phyloP scores from a whole-genome alignment of 2,329 filamentous ascomycete genomes.

The Endothia cerciana region DNA sequence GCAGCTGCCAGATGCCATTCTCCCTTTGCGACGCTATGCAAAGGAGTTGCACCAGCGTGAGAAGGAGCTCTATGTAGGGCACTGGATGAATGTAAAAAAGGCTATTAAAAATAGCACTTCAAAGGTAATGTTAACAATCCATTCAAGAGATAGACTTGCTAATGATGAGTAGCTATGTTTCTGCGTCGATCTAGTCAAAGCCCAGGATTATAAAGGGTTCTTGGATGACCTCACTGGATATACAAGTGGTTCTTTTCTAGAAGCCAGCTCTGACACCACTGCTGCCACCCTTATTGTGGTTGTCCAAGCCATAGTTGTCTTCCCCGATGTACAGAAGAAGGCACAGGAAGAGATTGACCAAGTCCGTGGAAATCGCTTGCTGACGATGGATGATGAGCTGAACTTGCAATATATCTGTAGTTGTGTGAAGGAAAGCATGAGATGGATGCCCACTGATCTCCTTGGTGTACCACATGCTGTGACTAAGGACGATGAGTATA shows the following conservation, averaged over 20 bases:
- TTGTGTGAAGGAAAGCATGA: constrained; percentile 47
- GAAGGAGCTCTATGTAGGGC: constrained; percentile 44
- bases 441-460: constrained; percentile 49
- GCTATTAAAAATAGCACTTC: constrained; percentile 36
- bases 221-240: constrained; percentile 40
- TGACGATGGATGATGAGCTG: constrained; percentile 42
- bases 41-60: constrained; percentile 48
- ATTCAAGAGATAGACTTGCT: neutral
- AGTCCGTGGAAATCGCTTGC: constrained; percentile 46
- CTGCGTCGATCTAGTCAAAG: constrained; percentile 34
- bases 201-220: constrained; percentile 32
- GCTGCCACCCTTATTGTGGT: constrained; percentile 46
- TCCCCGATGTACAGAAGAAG: constrained; percentile 45
- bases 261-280: constrained; percentile 50
- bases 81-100: constrained; percentile 47
- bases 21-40: constrained; percentile 44
- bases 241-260: constrained; percentile 42
- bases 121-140: constrained; percentile 20
- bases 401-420: constrained; percentile 48
- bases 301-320: constrained; percentile 51
- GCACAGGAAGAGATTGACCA: constrained; percentile 47
- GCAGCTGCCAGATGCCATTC: constrained; percentile 46
- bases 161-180: constrained; percentile 34
- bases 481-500: constrained; percentile 47
- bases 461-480: constrained; percentile 48